Percentiles rank a stretch among this genome's conserved stretches.
These are phyloP conservation scores for Pleodorina starrii DNA, from an alignment of 139 green algal genomes.

Conservation along the genomic window DNA sequence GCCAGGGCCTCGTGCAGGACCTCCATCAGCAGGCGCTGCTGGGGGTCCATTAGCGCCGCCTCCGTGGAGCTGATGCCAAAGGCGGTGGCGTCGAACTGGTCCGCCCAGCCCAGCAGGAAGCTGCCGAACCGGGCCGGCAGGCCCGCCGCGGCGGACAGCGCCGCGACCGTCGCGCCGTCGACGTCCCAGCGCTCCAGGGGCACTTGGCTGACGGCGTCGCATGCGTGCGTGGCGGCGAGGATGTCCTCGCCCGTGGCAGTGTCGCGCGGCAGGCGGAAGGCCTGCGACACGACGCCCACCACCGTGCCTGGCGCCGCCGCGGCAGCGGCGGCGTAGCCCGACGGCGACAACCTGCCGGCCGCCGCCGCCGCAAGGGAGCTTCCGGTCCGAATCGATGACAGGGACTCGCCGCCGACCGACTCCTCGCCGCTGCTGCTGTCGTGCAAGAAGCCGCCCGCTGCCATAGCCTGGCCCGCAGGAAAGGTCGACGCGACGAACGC, in stretches of 20 bases:
- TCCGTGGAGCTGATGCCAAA: constrained; percentile 82
- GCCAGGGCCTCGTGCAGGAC: constrained; percentile 46
- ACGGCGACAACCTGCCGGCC: background rate
- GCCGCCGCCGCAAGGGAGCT: background rate
- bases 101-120: constrained; percentile 66
- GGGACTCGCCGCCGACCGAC: background rate
- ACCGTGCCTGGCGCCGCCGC: background rate
- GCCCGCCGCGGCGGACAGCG: background rate
- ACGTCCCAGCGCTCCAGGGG: constrained; percentile 66
- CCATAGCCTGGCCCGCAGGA: too few species aligned
- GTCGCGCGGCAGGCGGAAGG: background rate
- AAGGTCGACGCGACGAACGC: too few species aligned
- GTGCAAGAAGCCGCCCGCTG: too few species aligned
- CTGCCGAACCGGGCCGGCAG: constrained; percentile 68
- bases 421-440: background rate
- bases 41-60: constrained; percentile 84
- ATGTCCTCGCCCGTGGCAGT: background rate
- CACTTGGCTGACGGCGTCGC: constrained; percentile 21
- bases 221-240: background rate
- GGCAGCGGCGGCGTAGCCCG: background rate
- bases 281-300: background rate
- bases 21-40: constrained; percentile 85
- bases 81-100: constrained; percentile 76
- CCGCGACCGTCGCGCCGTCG: constrained; percentile 32
- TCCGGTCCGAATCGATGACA: background rate